Conservation (phyloP, 2,329 filamentous ascomycete genomes). For the Penicillium fuscoglaucum region DNA sequence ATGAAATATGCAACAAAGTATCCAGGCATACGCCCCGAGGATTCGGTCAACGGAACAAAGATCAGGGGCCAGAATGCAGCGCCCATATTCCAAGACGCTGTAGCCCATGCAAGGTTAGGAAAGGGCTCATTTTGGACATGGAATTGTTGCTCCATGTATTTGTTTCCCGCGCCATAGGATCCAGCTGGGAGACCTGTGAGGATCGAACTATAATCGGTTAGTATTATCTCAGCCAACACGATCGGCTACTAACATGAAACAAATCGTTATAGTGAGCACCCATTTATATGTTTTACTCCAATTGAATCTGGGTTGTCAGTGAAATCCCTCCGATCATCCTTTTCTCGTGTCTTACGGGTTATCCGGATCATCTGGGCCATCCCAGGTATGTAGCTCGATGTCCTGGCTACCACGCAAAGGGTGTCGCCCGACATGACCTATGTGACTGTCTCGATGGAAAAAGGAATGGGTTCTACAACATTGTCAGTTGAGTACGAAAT, state of each 20-base stretch:
- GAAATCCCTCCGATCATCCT: neutral
- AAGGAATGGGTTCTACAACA: slow-evolving; percentile 24
- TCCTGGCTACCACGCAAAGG: slow-evolving; percentile 24
- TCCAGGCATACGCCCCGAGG: slow-evolving; percentile 47
- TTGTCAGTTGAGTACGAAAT: neutral
- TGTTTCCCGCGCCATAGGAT: slow-evolving; percentile 40
- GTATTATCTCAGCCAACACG: neutral
- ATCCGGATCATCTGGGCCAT: slow-evolving; percentile 32
- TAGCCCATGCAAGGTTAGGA: slow-evolving; percentile 38
- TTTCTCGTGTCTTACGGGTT: slow-evolving; percentile 25
- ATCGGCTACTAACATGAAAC: slow-evolving; percentile 37
- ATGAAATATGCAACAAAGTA: slow-evolving; percentile 47
- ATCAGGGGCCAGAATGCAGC: slow-evolving; percentile 42
- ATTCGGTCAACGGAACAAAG: slow-evolving; percentile 42
- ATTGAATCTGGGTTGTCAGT: slow-evolving; percentile 38
- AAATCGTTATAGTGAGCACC: slow-evolving; percentile 44
- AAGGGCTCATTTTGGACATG: slow-evolving; percentile 38
- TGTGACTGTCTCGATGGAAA: slow-evolving; percentile 27
- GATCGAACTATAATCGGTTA: slow-evolving; percentile 33
- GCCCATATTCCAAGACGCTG: slow-evolving; percentile 40
- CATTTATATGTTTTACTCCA: slow-evolving; percentile 46
- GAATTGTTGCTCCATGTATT: slow-evolving; percentile 33
- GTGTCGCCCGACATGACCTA: slow-evolving; percentile 26
- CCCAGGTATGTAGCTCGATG: slow-evolving; percentile 34
- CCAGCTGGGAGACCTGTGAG: slow-evolving; percentile 45